Evolutionary conservation across 495 filamentous ascomycete species (phyloP).

Genomic region (Oleoguttula mirabilis): DNA sequence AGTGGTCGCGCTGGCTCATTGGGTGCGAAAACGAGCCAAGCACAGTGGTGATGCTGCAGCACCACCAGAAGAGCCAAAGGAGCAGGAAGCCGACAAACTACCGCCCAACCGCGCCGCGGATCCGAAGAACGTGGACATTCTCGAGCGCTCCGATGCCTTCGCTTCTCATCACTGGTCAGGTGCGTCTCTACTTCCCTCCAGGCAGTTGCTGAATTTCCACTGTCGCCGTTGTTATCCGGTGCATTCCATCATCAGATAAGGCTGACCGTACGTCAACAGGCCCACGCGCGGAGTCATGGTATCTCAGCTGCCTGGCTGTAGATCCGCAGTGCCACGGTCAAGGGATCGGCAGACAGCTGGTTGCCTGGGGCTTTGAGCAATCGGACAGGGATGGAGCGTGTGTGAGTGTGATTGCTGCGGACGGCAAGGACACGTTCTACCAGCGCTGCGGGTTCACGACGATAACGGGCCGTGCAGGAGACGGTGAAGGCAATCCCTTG

Average conservation of each 20-base stretch:
- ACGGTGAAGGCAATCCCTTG: background rate
- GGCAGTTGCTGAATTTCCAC: background rate
- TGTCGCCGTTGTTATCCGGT: background rate
- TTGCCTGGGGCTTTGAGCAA: constrained; percentile 13
- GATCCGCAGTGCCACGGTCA: constrained; percentile 9
- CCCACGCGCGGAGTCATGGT: constrained; percentile 4
- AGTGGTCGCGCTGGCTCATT: background rate
- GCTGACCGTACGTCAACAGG: constrained; percentile 13
- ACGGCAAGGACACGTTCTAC: constrained; percentile 17
- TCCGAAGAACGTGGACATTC: background rate
- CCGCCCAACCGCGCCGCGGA: constrained; percentile 1
- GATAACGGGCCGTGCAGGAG: background rate
- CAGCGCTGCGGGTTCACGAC: constrained; percentile 9
- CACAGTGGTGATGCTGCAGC: background rate
- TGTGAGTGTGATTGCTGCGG: constrained; percentile 5
- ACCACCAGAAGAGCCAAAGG: background rate
- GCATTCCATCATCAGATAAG: background rate
- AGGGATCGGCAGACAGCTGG: constrained; percentile 8
- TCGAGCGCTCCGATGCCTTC: background rate
- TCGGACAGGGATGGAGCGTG: constrained; percentile 7
- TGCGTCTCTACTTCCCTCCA: background rate
- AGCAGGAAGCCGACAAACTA: background rate
- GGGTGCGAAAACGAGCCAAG: background rate
- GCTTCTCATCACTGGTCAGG: background rate
- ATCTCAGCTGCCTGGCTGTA: constrained; percentile 9